These are phyloP conservation scores for Ceratocystis diversiconidia DNA, from an alignment of 2,329 filamentous ascomycete species.

Conservation along the genomic window DNA sequence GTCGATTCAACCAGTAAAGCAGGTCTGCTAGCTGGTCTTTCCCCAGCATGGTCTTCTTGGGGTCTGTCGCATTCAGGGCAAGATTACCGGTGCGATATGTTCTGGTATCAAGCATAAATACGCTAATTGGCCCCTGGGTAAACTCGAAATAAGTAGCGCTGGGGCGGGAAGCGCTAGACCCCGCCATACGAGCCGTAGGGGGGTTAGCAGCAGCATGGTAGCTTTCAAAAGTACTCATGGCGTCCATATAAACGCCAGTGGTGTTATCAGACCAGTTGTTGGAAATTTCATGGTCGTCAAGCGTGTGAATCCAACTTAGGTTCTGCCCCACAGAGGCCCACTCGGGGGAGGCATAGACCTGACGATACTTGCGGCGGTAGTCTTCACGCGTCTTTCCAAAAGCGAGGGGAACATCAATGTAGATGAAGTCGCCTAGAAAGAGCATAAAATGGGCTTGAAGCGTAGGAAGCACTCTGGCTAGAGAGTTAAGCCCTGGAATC, in stretches of 20 bases:
- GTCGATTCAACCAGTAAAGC: conserved; percentile 56
- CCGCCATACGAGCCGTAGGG: conserved; percentile 44
- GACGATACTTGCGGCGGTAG: conserved; percentile 83
- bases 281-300: conserved; percentile 91
- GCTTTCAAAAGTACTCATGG: conserved; percentile 69
- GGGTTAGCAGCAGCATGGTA: conserved; percentile 83
- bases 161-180: conserved; percentile 27
- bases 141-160: conserved; percentile 80
- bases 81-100: conserved; percentile 63
- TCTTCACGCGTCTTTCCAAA: conserved; percentile 58
- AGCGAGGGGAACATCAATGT: conserved; percentile 72
- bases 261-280: conserved; percentile 85
- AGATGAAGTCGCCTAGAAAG: conserved; percentile 81
- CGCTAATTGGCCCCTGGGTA: conserved; percentile 74
- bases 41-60: conserved; percentile 77
- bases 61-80: conserved; percentile 40
- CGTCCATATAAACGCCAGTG: conserved; percentile 64
- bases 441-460: conserved; percentile 66
- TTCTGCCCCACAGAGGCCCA: conserved; percentile 64
- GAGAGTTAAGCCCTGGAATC: conserved; percentile 63
- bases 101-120: conserved; percentile 89
- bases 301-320: conserved; percentile 92
- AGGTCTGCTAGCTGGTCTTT: conserved; percentile 64
- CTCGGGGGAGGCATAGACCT: conserved; percentile 89
- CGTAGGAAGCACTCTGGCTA: conserved; percentile 57